Conservation (phyloP, 2,329 filamentous ascomycete genomes). For the Stachybotrys chartarum region DNA sequence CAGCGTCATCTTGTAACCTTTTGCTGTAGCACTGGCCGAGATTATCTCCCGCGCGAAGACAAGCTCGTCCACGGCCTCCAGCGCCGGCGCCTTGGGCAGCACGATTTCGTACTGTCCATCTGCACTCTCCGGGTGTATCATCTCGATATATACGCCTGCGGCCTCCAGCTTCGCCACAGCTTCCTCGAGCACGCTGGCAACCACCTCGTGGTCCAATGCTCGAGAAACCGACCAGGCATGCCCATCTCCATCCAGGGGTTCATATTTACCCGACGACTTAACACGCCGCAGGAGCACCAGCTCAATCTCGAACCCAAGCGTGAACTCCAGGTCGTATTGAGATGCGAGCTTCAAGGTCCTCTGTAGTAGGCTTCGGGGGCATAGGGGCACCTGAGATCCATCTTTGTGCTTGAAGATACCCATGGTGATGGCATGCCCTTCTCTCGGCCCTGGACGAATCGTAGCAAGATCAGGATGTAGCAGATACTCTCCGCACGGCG, state of each 20-base stretch:
- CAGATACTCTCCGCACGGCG: conserved; percentile 57
- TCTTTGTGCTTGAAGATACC: conserved; percentile 56
- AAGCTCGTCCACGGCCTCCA: conserved; percentile 65
- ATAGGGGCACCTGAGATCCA: conserved; percentile 43
- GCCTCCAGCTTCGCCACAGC: conserved; percentile 54
- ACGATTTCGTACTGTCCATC: conserved; percentile 74
- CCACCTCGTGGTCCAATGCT: conserved; percentile 49
- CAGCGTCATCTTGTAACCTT: conserved; percentile 61
- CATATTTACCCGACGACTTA: conserved; percentile 22
- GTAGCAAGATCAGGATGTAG: conserved; percentile 60
- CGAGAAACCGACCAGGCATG: conserved; percentile 67
- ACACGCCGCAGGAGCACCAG: conserved; percentile 58
- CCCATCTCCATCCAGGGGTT: conserved; percentile 45
- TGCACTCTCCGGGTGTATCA: conserved; percentile 68
- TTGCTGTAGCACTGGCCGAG: conserved; percentile 51
- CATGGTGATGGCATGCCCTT: conserved; percentile 58
- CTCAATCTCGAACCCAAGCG: conserved; percentile 77
- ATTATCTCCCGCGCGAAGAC: conserved; percentile 66
- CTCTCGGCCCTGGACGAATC: conserved; percentile 49
- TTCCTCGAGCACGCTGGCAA: conserved; percentile 55
- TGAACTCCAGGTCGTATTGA: conserved; percentile 46
- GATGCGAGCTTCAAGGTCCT: conserved; percentile 44
- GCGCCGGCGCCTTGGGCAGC: conserved; percentile 53
- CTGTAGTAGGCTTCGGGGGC: conserved; percentile 59
- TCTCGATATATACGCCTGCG: conserved; percentile 60